Percentiles rank a stretch among this genome's conserved stretches.
phyloP scores from a whole-genome alignment of 2,329 filamentous ascomycete species.

The Fusarium mangiferae region DNA sequence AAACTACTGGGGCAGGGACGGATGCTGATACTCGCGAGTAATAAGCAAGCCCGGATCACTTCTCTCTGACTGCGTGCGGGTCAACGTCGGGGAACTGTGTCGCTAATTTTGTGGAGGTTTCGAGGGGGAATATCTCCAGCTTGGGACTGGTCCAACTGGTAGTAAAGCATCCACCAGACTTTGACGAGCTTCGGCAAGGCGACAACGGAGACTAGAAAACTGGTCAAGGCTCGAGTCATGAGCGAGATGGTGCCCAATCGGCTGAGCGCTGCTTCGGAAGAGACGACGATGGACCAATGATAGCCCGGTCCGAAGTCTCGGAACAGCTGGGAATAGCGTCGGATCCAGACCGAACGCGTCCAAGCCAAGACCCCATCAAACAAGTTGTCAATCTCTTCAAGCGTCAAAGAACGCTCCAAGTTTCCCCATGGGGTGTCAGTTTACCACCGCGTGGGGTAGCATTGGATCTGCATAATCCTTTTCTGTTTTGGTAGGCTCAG shows the following conservation, averaged over 20 bases:
- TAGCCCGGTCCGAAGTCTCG: not conserved
- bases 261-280: not conserved
- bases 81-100: not conserved
- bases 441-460: not conserved
- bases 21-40: not conserved
- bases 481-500: not conserved
- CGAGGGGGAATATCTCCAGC: not conserved
- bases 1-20: not conserved
- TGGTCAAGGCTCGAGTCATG: not conserved
- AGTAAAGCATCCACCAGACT: not conserved
- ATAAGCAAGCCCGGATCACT: not conserved
- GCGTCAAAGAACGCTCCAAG: not conserved
- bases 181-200: not conserved
- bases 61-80: not conserved
- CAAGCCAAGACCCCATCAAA: not conserved
- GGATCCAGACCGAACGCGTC: not conserved
- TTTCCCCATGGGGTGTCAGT: conserved; percentile 21
- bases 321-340: not conserved
- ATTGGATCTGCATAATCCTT: not conserved
- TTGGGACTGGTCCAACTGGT: not conserved
- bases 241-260: not conserved
- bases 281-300: accelerated
- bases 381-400: not conserved
- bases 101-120: not conserved
- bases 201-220: not conserved